Percentiles rank a stretch among this genome's conserved stretches.
Evolutionary conservation across 331 rosid species (phyloP).

Genomic region (Rosa hybrid): DNA sequence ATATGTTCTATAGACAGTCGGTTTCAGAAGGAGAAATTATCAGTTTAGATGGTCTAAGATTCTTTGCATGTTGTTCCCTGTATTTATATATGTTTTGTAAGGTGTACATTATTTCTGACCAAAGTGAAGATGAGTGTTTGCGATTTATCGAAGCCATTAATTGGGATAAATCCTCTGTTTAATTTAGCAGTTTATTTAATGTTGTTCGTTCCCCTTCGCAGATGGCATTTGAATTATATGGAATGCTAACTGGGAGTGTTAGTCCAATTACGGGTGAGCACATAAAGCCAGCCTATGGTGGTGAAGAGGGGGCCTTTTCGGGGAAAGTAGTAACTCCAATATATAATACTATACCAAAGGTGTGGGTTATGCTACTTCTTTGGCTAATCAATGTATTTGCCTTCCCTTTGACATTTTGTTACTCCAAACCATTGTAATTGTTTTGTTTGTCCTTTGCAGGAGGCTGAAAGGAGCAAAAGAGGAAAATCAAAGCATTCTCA

Average conservation of each 20-base stretch:
- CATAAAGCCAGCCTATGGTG: constrained; percentile 91
- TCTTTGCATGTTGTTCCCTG: background rate
- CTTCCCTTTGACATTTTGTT: constrained; percentile 23
- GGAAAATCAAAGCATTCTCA: constrained; percentile 92
- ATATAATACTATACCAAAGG: constrained; percentile 77
- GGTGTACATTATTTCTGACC: background rate
- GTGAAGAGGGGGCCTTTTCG: constrained; percentile 73
- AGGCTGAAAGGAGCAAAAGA: constrained; percentile 54
- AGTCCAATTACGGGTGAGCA: constrained; percentile 91
- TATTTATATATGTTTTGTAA: background rate
- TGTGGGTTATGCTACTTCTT: constrained; percentile 25
- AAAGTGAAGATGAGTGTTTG: background rate
- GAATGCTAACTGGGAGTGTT: constrained; percentile 85
- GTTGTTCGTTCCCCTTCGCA: constrained; percentile 23
- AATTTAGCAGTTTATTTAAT: background rate
- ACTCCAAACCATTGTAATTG: constrained; percentile 7
- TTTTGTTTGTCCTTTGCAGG: constrained; percentile 47
- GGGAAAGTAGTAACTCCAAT: constrained; percentile 86
- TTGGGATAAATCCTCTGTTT: constrained; percentile 2
- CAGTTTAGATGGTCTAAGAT: background rate
- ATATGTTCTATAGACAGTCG: background rate
- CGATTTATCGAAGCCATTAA: background rate
- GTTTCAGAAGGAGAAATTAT: background rate
- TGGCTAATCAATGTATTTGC: constrained; percentile 3
- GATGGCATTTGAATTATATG: constrained; percentile 99